phyloP scores from a whole-genome alignment of 352 stramenopile species.

The Globisporangium canariense region DNA sequence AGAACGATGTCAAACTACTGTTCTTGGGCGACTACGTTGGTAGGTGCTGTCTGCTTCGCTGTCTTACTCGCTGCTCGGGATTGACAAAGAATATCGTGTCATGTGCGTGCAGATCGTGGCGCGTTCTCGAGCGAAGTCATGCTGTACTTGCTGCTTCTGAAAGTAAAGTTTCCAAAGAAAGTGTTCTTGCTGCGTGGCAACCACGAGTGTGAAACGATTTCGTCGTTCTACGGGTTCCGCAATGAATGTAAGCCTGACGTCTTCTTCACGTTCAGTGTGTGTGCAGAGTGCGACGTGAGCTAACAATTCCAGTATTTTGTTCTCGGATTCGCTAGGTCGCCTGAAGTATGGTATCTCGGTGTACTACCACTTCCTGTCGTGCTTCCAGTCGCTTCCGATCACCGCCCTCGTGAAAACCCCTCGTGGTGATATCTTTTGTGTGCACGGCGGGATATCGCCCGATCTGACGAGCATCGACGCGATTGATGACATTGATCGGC shows the following conservation, averaged over 20 bases:
- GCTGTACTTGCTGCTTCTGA: constrained; percentile 72
- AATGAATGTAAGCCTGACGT: constrained; percentile 50
- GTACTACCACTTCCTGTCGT: constrained; percentile 82
- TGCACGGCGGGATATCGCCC: constrained; percentile 71
- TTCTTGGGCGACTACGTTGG: constrained; percentile 81
- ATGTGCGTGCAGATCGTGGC: constrained; percentile 41
- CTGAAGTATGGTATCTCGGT: constrained; percentile 77
- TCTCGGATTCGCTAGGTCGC: constrained; percentile 24
- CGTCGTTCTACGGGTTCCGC: constrained; percentile 83
- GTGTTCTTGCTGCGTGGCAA: constrained; percentile 75
- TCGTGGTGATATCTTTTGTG: constrained; percentile 54
- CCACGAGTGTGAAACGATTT: constrained; percentile 85
- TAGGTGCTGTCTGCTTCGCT: constrained; percentile 14
- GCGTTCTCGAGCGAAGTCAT: constrained; percentile 84
- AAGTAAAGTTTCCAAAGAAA: constrained; percentile 53
- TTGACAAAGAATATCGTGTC: too few species aligned
- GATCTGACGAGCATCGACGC: constrained; percentile 43
- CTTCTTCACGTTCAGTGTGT: background rate
- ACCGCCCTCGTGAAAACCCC: constrained; percentile 48
- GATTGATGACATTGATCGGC: constrained; percentile 60
- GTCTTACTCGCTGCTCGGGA: background rate
- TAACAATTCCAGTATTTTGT: background rate
- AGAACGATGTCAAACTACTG: constrained; percentile 51
- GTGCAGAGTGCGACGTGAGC: background rate
- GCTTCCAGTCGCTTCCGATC: constrained; percentile 72